Conservation (phyloP, 139 green algal species). For the Auxenochlorella pyrenoidosa region DNA sequence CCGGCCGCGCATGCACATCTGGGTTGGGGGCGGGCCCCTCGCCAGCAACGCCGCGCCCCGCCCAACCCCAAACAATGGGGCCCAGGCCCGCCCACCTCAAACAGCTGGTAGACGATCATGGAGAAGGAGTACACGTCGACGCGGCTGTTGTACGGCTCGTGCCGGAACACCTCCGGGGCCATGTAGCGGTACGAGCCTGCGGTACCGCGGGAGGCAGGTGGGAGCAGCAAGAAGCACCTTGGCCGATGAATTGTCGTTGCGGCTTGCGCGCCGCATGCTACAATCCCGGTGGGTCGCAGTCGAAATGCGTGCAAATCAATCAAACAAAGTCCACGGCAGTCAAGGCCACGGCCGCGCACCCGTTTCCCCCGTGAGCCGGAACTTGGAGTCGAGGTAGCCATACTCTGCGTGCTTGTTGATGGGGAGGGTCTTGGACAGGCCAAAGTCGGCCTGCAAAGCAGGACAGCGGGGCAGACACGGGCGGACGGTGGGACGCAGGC, state of each 20-base stretch:
- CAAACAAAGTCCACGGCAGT: too few species aligned
- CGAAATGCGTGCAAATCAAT: too few species aligned
- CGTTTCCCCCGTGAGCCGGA: conserved; percentile 89
- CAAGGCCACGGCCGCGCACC: conserved; percentile 37
- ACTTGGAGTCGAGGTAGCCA: conserved; percentile 64
- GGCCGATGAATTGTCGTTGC: too few species aligned
- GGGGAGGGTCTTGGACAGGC: conserved; percentile 86
- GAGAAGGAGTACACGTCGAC: conserved; percentile 73
- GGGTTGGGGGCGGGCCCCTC: too few species aligned
- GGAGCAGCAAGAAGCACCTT: too few species aligned
- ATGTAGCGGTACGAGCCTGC: conserved; percentile 68
- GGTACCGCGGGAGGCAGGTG: neutral
- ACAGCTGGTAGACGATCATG: conserved; percentile 73
- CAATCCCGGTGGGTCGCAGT: too few species aligned
- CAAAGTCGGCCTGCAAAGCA: conserved; percentile 75
- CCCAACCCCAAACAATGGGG: too few species aligned
- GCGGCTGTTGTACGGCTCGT: conserved; percentile 77
- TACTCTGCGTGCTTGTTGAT: conserved; percentile 74
- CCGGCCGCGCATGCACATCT: too few species aligned
- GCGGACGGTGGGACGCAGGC: neutral
- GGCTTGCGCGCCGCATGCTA: too few species aligned
- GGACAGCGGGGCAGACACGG: neutral
- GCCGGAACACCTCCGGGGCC: conserved; percentile 73
- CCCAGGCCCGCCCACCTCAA: conserved; percentile 35
- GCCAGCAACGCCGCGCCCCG: too few species aligned